Evolutionary conservation across 331 rosid genomes (phyloP), one percentile per base, ranked within the genome.

Genomic region (Arachis monticola): DNA sequence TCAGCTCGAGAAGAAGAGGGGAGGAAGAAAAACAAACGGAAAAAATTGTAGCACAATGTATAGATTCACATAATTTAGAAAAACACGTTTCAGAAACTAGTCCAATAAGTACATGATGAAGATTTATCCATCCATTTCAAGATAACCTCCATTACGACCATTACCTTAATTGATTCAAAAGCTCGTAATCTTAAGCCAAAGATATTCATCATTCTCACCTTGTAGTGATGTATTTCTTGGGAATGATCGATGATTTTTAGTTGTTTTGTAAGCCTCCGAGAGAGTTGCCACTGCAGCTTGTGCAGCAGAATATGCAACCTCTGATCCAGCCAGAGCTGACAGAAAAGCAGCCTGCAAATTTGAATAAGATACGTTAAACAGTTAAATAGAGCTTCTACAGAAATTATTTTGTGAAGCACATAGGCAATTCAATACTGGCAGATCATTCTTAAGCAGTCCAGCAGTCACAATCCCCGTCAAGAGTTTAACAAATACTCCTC

Each of bases 241-340:
- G 76, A 62, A 52, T 62, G 90, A 50, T 53, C 67, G 72, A 42
- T 62, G 63, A 65, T 63, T 79, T 79, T 83, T 74, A 66, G 78
- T 80, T 77, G 86, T 40, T 72, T 74, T 78, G 75, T 74, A 73
- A 81, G 72, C 81, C 65, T 87, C 88, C 0, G 92, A 84, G 38
- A 94, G 75, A 47, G 88, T 74, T 7, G 77, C 50, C 81, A 90
- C 85, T 40, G 97, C 97, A 17, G 97, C 96, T 59, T 52, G 85
- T 69, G 99, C 97, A 64, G 97, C 92, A 55, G 90, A 89, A 74
- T 86, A 89, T n/a, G 97, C 91, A 77, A 85, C 86, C 53, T 82
- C 82, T 8, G 81, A 77, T 45, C 99, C 97, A 0, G 82, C 93
- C 90, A 94, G 84, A 72, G 99, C 91, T 41, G 97, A 90, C 59